A percentile compares a stretch with the other conserved stretches of the same genome.
Conservation (phyloP, 139 green algal species). For the Coelastrella sp. region DNA sequence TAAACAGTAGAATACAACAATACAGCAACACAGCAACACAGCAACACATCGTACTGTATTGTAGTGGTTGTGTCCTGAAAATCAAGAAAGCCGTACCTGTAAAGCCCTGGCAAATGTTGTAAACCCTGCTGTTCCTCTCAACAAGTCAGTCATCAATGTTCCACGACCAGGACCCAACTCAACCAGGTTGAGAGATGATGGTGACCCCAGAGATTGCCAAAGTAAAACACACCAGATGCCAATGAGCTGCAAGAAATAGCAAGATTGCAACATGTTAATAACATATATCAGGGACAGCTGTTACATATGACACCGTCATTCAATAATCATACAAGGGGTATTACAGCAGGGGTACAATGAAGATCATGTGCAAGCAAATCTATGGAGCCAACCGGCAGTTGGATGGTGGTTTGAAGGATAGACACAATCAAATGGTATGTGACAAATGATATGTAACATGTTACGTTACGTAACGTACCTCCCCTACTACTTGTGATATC, state of each 20-base stretch:
- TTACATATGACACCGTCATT: too few relatives aligned
- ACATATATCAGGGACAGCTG: too few relatives aligned
- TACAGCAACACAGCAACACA: too few relatives aligned
- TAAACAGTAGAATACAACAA: too few relatives aligned
- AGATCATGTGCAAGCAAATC: too few relatives aligned
- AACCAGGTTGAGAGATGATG: slow-evolving; percentile 82
- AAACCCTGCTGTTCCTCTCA: slow-evolving; percentile 77
- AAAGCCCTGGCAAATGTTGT: slow-evolving; percentile 12
- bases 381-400: too few relatives aligned
- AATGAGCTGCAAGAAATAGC: slow-evolving; percentile 80
- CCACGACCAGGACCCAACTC: slow-evolving; percentile 95
- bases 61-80: too few relatives aligned
- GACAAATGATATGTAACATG: background rate
- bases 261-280: background rate
- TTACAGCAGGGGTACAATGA: too few relatives aligned
- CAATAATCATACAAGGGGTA: too few relatives aligned
- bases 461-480: slow-evolving; percentile 72
- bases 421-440: background rate
- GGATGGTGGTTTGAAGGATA: too few relatives aligned
- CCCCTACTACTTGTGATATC: slow-evolving; percentile 97
- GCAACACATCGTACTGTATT: too few relatives aligned
- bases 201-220: slow-evolving; percentile 88
- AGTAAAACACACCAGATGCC: slow-evolving; percentile 91
- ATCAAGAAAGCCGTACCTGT: slow-evolving; percentile 15
- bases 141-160: slow-evolving; percentile 96